These are phyloP conservation scores for Pistacia integerrima DNA, from an alignment of 345 rosid species.

Conservation along the genomic window DNA sequence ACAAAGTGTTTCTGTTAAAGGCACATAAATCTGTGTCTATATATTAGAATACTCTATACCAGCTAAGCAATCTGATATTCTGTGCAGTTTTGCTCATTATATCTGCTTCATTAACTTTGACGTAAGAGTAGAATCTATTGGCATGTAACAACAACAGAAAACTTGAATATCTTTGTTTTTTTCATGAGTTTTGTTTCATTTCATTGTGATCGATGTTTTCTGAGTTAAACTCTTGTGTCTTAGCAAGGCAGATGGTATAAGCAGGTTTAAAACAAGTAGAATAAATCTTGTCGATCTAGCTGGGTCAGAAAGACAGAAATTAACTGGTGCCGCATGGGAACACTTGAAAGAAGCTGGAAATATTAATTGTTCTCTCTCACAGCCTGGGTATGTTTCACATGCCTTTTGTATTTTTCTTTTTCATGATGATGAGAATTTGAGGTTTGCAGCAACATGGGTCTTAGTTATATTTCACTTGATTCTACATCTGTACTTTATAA, in stretches of 20 bases:
- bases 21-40: neutral
- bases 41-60: neutral
- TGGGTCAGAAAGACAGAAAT: slow-evolving; percentile 96
- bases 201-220: slow-evolving; percentile 13
- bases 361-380: slow-evolving; percentile 97
- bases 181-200: slow-evolving; percentile 15
- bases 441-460: neutral
- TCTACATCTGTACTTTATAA: too few species aligned
- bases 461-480: neutral
- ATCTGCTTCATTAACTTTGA: slow-evolving; percentile 2
- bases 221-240: slow-evolving; percentile 23
- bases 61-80: neutral
- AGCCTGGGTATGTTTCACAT: slow-evolving; percentile 75
- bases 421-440: slow-evolving; percentile 4
- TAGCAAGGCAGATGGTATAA: slow-evolving; percentile 75
- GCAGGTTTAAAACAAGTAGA: slow-evolving; percentile 94
- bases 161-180: neutral
- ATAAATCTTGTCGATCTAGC: slow-evolving; percentile 98
- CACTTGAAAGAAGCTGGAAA: slow-evolving; percentile 98
- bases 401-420: neutral
- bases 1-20: neutral
- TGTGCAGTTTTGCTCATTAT: neutral
- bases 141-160: neutral
- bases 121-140: slow-evolving; percentile 8
- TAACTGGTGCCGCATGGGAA: slow-evolving; percentile 97